Evolutionary conservation across 2,329 filamentous ascomycete genomes (phyloP).

Genomic region (Aureobasidium sp.): DNA sequence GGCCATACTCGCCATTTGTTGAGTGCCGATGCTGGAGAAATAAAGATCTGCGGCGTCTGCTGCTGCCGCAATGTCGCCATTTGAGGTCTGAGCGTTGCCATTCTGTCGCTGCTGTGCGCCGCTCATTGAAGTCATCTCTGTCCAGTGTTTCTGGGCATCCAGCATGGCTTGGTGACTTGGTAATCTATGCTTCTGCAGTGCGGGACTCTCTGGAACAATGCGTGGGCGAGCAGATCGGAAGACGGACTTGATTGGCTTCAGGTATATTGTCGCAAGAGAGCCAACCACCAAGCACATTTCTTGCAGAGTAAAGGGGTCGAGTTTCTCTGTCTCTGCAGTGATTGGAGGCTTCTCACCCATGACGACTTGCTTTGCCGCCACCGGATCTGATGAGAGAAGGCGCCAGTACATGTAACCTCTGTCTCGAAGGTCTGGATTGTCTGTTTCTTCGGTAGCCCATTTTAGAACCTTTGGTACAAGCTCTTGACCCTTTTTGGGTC

Average conservation of each 20-base stretch:
- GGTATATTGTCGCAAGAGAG: constrained; percentile 91
- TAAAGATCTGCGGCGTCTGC: constrained; percentile 84
- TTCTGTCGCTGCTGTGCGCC: constrained; percentile 21
- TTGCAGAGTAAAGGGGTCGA: constrained; percentile 84
- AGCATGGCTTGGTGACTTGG: constrained; percentile 48
- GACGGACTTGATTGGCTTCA: constrained; percentile 95
- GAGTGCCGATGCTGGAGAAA: constrained; percentile 69
- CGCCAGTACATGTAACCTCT: constrained; percentile 99
- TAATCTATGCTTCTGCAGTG: constrained; percentile 67
- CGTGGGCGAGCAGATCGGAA: constrained; percentile 83
- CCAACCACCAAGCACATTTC: constrained; percentile 97
- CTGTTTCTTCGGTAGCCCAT: constrained; percentile 98
- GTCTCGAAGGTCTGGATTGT: constrained; percentile 93
- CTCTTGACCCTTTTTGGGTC: constrained; percentile 88
- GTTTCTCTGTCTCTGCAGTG: constrained; percentile 88
- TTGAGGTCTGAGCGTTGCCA: constrained; percentile 22
- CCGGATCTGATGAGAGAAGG: constrained; percentile 83
- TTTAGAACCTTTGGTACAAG: constrained; percentile 92
- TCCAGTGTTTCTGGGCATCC: constrained; percentile 24
- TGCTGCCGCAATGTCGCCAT: constrained; percentile 57
- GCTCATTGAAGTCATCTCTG: constrained; percentile 8
- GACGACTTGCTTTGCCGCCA: constrained; percentile 76
- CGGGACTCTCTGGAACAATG: constrained; percentile 73
- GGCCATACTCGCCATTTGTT: constrained; percentile 66
- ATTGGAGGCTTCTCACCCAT: constrained; percentile 98